Base-by-base conservation (phyloP, 2,329 filamentous ascomycete genomes). In the Apiospora koreana region DNA sequence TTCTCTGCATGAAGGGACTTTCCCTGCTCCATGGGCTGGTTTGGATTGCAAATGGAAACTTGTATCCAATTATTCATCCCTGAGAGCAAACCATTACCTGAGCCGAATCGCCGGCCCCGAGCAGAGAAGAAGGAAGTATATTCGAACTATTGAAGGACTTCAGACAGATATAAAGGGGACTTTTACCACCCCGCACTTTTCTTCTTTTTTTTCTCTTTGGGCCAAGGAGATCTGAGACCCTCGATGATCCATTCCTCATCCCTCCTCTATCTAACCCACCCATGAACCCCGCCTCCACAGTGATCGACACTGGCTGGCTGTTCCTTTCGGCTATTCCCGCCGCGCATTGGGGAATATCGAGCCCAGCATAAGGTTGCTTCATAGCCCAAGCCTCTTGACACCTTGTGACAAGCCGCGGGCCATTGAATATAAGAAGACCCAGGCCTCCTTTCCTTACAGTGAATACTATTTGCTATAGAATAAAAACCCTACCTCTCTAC, bases 241-340 rank as follows among this genome's bases (percentile, higher is more conserved):
- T n/a, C 31, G 18, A 35, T 38, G 18, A 35, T 31, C 31, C 10
- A 18, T n/a, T 21, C 28, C 50, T 8, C 50, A 25, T 54, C 10
- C 3, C 38, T 43, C 41, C 14, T 43, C 14, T 16, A 16, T 43
- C 41, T 16, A 43, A 43, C 25, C 50, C 18, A 58, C 28, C 16
- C 48, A 54, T n/a, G 6, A 62, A 62, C 54, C 54, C 54, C 54
- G 54, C 54, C 54, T 62, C 54, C 54, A 38, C 54, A 38, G 28
- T n/a, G 54, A 62, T 62, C 54, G 21, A 62, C 54, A 62, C 14
- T 54, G 10, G 28, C 54, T 62, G 54, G 7, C 31, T 38, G 31
- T n/a, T n/a, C 54, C 21, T 62, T 62, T 62, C 54, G 54, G 54
- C 54, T 62, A 62, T 62, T 62, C 54, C 54, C 54, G 54, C 54